A percentile compares a stretch with the other conserved stretches of the same genome.
phyloP scores from a whole-genome alignment of 192 early-diverging fungal species.

The Lunasporangiospora selenospora region DNA sequence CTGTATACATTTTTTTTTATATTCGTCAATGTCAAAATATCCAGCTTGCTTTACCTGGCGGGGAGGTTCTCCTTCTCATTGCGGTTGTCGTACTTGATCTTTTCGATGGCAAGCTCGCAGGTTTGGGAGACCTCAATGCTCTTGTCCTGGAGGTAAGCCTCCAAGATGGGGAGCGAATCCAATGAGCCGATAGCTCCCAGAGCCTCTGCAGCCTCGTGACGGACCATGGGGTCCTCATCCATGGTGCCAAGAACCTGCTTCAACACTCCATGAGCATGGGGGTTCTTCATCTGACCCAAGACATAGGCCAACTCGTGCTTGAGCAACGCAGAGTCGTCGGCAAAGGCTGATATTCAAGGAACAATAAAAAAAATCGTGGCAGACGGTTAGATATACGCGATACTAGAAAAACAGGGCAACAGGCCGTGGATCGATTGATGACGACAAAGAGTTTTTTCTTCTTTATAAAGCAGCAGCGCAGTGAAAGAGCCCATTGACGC shows the following conservation, averaged over 20 bases:
- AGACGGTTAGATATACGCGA: no score
- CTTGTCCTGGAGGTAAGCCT: slow-evolving; percentile 77
- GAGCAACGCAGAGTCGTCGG: slow-evolving; percentile 85
- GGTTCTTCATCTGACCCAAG: slow-evolving; percentile 93
- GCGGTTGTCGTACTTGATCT: slow-evolving; percentile 81
- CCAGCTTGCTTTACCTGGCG: slow-evolving; percentile 25
- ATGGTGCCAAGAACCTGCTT: slow-evolving; percentile 68
- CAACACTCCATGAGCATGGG: slow-evolving; percentile 75
- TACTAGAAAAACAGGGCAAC: no score
- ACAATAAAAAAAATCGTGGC: neutral
- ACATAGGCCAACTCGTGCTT: slow-evolving; percentile 98
- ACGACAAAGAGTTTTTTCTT: no score
- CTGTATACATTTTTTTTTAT: neutral
- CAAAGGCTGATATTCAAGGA: slow-evolving; percentile 55
- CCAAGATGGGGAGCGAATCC: slow-evolving; percentile 70
- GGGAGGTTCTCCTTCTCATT: slow-evolving; percentile 52
- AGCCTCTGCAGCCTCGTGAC: slow-evolving; percentile 98
- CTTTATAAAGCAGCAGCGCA: no score
- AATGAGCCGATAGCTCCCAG: slow-evolving; percentile 89
- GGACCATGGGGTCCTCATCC: slow-evolving; percentile 90
- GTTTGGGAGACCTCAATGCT: slow-evolving; percentile 83
- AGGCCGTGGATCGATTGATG: no score
- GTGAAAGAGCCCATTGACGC: no score
- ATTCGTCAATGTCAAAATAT: neutral
- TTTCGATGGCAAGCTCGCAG: slow-evolving; percentile 87